phyloP scores from a whole-genome alignment of 2,329 filamentous ascomycete species.

The Colletotrichum plurivorum region DNA sequence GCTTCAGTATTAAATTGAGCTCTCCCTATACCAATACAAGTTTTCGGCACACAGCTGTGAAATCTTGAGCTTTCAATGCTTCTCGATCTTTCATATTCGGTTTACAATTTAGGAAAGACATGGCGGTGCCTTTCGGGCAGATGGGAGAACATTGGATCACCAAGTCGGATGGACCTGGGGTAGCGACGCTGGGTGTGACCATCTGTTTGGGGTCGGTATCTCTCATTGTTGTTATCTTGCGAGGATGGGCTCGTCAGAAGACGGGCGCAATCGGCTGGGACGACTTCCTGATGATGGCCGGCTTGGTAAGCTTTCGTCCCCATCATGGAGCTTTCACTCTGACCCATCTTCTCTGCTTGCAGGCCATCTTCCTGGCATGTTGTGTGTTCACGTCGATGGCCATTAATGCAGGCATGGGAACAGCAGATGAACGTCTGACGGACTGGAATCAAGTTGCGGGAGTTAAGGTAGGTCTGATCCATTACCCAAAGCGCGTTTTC shows the following conservation, averaged over 20 bases:
- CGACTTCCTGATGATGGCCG: slow-evolving; percentile 1
- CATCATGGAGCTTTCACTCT: background rate
- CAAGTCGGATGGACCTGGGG: background rate
- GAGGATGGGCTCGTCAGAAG: background rate
- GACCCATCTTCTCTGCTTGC: background rate
- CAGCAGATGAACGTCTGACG: background rate
- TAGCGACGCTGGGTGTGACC: slow-evolving; percentile 14
- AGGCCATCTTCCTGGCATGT: slow-evolving; percentile 10
- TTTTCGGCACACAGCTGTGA: too few relatives aligned
- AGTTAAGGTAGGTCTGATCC: too few relatives aligned
- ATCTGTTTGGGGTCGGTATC: background rate
- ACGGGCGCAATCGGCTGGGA: slow-evolving; percentile 5
- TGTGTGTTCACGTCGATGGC: background rate
- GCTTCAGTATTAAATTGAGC: too few relatives aligned
- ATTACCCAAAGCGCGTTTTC: too few relatives aligned
- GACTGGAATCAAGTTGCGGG: slow-evolving; percentile 9
- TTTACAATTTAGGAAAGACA: too few relatives aligned
- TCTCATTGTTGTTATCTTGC: background rate
- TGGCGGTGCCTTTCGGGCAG: slow-evolving; percentile 4
- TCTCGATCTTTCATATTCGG: too few relatives aligned
- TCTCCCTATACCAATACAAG: too few relatives aligned
- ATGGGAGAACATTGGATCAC: slow-evolving; percentile 16
- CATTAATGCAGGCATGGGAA: background rate
- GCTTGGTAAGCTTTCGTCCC: background rate
- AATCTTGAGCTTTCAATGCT: too few relatives aligned